Conservation (phyloP, 164 flowering plant species). For the Kingdonia uniflora region DNA sequence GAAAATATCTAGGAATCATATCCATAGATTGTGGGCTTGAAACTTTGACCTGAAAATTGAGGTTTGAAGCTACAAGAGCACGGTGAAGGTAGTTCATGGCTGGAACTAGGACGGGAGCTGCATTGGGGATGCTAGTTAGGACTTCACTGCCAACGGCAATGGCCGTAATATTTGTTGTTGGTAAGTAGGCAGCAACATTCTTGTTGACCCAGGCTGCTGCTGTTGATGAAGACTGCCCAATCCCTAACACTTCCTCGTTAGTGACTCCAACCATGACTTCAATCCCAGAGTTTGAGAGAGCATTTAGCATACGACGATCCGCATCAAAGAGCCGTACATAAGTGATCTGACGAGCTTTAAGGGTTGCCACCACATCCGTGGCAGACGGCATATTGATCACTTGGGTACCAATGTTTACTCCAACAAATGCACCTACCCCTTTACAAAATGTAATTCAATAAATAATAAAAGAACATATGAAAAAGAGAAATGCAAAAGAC, state of each 20-base stretch:
- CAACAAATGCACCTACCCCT: slow-evolving; percentile 48
- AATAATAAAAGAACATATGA: neutral
- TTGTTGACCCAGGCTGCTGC: slow-evolving; percentile 83
- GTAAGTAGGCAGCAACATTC: slow-evolving; percentile 61
- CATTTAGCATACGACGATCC: slow-evolving; percentile 50
- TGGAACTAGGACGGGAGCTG: slow-evolving; percentile 53
- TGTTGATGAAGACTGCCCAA: slow-evolving; percentile 52
- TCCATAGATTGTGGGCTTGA: slow-evolving; percentile 66
- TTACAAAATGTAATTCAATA: neutral
- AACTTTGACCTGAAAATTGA: slow-evolving; percentile 26
- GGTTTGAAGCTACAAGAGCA: slow-evolving; percentile 27
- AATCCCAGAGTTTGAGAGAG: slow-evolving; percentile 55
- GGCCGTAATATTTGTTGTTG: slow-evolving; percentile 73
- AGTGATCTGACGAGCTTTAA: slow-evolving; percentile 52
- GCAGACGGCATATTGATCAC: slow-evolving; percentile 47
- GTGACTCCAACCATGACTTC: slow-evolving; percentile 75
- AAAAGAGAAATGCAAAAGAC: neutral
- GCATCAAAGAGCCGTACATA: slow-evolving; percentile 67
- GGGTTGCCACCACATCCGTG: slow-evolving; percentile 36
- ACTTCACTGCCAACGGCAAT: slow-evolving; percentile 90
- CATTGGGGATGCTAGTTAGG: slow-evolving; percentile 64
- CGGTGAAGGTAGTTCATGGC: slow-evolving; percentile 61
- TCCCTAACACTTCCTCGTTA: slow-evolving; percentile 62
- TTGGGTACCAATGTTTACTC: slow-evolving; percentile 62
- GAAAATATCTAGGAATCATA: slow-evolving; percentile 60